These are phyloP conservation scores for Pezicula neosporulosa DNA, from an alignment of 2,329 filamentous ascomycete species.

Conservation along the genomic window DNA sequence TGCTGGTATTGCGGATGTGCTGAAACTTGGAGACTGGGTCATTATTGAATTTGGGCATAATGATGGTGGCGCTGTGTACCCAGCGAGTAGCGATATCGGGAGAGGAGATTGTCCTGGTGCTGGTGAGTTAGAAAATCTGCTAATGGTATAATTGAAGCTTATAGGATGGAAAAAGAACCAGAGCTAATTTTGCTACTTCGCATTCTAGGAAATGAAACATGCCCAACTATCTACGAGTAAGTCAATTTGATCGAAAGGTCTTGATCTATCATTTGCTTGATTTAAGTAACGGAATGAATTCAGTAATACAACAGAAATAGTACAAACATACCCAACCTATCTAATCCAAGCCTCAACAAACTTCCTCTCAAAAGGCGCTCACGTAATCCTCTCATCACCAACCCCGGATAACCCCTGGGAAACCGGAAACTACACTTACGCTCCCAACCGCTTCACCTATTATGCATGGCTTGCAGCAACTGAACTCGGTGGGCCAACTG, in stretches of 20 bases:
- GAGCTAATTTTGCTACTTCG: too few relatives aligned
- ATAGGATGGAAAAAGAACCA: not conserved
- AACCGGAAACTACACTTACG: too few relatives aligned
- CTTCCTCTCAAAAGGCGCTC: conserved; percentile 50
- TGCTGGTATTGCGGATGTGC: not conserved
- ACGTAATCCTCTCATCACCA: conserved; percentile 54
- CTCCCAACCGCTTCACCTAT: too few relatives aligned
- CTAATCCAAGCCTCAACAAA: conserved; percentile 19
- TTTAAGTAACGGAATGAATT: not conserved
- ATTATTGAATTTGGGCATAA: not conserved
- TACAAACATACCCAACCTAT: conserved; percentile 28
- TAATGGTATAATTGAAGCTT: too few relatives aligned
- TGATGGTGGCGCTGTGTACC: not conserved
- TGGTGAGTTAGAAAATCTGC: conserved; percentile 15
- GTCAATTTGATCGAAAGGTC: not conserved
- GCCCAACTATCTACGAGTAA: conserved; percentile 16
- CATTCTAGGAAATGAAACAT: conserved; percentile 13
- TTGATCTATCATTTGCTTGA: not conserved
- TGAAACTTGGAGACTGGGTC: not conserved
- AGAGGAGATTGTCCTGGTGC: conserved; percentile 50
- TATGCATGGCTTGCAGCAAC: too few relatives aligned
- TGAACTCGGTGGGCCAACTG: too few relatives aligned
- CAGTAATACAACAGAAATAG: conserved; percentile 18
- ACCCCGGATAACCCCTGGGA: conserved; percentile 39
- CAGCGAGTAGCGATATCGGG: conserved; percentile 47